Conservation (phyloP, 805 yeast species). For the Osmozyma mogii region DNA sequence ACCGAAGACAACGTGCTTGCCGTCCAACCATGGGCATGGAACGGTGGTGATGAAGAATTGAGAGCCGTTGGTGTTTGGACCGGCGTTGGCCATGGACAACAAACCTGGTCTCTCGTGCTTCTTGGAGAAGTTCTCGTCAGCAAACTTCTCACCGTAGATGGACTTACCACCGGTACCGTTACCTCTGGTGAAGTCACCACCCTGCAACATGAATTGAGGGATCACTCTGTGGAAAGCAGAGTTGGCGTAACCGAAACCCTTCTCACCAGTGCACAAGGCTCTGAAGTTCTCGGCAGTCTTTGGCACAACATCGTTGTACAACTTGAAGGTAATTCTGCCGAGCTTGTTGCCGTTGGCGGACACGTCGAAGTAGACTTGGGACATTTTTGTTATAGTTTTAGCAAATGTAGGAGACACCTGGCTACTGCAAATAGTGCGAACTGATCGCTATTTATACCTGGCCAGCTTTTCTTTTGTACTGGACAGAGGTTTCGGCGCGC, state of each 20-base stretch:
- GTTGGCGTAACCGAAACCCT: constrained; percentile 83
- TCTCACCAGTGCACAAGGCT: constrained; percentile 89
- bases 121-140: constrained; percentile 78
- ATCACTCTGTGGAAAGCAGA: constrained; percentile 95
- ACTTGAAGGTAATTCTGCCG: constrained; percentile 81
- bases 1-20: constrained; percentile 93
- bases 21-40: constrained; percentile 82
- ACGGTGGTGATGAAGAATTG: constrained; percentile 95
- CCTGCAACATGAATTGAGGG: constrained; percentile 96
- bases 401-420: too few species aligned
- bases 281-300: constrained; percentile 96
- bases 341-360: constrained; percentile 62
- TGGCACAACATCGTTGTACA: constrained; percentile 87
- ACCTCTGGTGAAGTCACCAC: constrained; percentile 62
- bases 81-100: constrained; percentile 96
- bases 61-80: constrained; percentile 97
- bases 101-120: constrained; percentile 80
- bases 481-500: too few species aligned
- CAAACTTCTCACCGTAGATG: constrained; percentile 75
- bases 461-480: too few species aligned
- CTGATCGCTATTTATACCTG: too few species aligned
- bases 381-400: too few species aligned
- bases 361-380: constrained; percentile 75
- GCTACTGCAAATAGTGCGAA: too few species aligned
- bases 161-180: constrained; percentile 93